Conservation (phyloP, 2,329 filamentous ascomycete genomes). For the Alternaria angustiovoidea region DNA sequence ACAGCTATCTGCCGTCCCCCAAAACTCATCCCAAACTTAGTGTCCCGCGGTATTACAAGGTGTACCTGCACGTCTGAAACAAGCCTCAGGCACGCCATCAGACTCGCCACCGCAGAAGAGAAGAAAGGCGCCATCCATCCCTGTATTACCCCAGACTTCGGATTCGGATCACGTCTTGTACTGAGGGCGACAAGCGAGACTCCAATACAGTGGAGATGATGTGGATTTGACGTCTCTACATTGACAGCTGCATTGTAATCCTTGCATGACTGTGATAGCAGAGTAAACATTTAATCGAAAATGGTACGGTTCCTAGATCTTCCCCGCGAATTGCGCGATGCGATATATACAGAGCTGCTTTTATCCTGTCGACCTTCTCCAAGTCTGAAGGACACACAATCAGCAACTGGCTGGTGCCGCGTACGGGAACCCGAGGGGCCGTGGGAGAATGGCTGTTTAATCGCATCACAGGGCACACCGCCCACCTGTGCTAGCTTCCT, state of each 20-base stretch:
- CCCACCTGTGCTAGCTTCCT: slow-evolving; percentile 44
- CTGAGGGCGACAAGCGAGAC: not conserved
- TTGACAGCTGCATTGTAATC: not conserved
- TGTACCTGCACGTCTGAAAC: slow-evolving; percentile 14
- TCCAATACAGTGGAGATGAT: not conserved
- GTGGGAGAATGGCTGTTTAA: slow-evolving; percentile 36
- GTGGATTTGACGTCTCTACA: not conserved
- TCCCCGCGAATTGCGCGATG: slow-evolving; percentile 46
- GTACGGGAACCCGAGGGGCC: slow-evolving; percentile 26
- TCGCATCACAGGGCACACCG: slow-evolving; percentile 31
- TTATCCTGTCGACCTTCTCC: slow-evolving; percentile 34
- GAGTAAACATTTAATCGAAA: not conserved
- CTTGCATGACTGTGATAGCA: not conserved
- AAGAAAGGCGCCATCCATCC: not conserved
- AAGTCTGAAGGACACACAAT: slow-evolving; percentile 25
- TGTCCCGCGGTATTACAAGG: slow-evolving; percentile 1
- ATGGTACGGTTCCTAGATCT: slow-evolving; percentile 41
- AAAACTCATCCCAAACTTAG: slow-evolving; percentile 13
- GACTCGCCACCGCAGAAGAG: not conserved
- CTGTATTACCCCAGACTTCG: not conserved
- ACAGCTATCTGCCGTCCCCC: not conserved
- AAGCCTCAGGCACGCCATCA: slow-evolving; percentile 10
- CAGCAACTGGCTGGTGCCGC: slow-evolving; percentile 25
- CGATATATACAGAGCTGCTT: slow-evolving; percentile 43
- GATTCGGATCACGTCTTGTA: not conserved